A percentile compares a stretch with the other conserved stretches of the same genome.
These are phyloP conservation scores for Leccinum angustisporum DNA, from an alignment of 1,284 basidiomycete species.

Conservation along the genomic window DNA sequence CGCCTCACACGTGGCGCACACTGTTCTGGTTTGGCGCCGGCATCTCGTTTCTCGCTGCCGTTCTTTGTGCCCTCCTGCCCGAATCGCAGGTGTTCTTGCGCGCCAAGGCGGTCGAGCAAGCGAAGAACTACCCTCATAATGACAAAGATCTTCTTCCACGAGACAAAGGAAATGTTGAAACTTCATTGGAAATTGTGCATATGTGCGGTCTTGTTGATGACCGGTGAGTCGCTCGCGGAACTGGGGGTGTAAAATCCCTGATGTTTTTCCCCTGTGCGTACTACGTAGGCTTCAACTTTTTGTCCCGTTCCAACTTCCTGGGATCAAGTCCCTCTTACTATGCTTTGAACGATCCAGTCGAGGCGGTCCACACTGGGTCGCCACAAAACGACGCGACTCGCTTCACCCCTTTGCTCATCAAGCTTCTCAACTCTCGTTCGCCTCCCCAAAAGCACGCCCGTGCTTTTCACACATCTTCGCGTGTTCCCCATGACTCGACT, in stretches of 20 bases:
- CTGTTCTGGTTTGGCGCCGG: constrained; percentile 74
- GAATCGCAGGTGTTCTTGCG: constrained; percentile 79
- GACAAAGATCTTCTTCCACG: constrained; percentile 72
- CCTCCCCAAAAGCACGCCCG: too few species aligned
- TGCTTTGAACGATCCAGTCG: too few species aligned
- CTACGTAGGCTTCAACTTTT: constrained; percentile 96
- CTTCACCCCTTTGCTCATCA: too few species aligned
- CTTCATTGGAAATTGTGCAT: constrained; percentile 84
- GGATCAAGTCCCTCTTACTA: too few species aligned
- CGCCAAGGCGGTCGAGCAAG: constrained; percentile 52
- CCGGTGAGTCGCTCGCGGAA: constrained; percentile 46
- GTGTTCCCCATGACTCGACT: too few species aligned
- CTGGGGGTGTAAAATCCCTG: not conserved
- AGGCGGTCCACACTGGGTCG: too few species aligned
- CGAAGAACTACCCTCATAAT: constrained; percentile 47
- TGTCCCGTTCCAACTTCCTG: constrained; percentile 48
- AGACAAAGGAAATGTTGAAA: constrained; percentile 77
- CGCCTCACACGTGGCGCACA: constrained; percentile 53
- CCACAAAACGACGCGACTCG: too few species aligned
- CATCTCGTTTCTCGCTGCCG: constrained; percentile 72
- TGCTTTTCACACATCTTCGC: too few species aligned
- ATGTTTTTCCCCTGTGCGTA: constrained; percentile 22
- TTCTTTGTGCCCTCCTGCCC: constrained; percentile 73
- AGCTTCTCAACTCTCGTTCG: too few species aligned
- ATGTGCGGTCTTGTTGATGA: constrained; percentile 80